Conservation (phyloP, 805 yeast genomes). For the Trichomonascus vanleenenianus region DNA sequence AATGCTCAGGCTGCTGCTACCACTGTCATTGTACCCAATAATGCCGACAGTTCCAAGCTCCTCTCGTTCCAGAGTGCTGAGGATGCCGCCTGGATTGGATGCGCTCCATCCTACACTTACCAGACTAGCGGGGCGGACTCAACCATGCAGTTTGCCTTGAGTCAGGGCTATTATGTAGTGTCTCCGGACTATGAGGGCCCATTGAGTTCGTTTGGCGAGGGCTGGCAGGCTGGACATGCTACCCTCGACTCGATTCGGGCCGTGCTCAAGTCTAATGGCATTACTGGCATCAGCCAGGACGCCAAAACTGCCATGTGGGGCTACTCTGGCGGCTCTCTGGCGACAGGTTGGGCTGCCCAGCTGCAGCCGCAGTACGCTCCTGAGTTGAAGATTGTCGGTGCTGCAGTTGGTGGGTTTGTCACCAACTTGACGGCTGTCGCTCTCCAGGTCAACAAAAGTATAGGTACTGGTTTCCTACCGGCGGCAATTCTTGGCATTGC, state of each 20-base stretch:
- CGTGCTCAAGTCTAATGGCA: conserved; percentile 9
- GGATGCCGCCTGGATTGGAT: conserved; percentile 21
- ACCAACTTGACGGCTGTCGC: conserved; percentile 18
- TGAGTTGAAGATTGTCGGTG: conserved; percentile 19
- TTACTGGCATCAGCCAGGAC: conserved; percentile 11
- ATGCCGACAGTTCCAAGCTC: conserved; percentile 6
- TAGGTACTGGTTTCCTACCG: conserved; percentile 19
- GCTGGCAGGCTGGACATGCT: conserved; percentile 20
- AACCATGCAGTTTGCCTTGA: conserved; percentile 8
- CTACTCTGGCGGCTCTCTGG: conserved; percentile 24
- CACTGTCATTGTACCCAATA: conserved; percentile 21
- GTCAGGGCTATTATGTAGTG: conserved; percentile 10
- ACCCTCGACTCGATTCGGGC: conserved; percentile 26
- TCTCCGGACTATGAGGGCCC: conserved; percentile 20
- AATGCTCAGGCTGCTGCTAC: conserved; percentile 23
- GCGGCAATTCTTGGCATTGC: conserved; percentile 21
- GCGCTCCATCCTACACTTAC: conserved; percentile 24
- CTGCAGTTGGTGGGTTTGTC: conserved; percentile 24
- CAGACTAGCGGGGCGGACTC: conserved; percentile 10
- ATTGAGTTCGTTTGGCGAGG: conserved; percentile 14
- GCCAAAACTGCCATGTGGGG: conserved; percentile 21
- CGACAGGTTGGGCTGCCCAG: conserved; percentile 23
- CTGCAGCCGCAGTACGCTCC: conserved; percentile 22
- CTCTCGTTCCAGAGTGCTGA: conserved; percentile 25
- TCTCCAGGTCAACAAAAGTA: conserved; percentile 11